Evolutionary conservation across 768 basidiomycete species (phyloP).

Genomic region (Rhodosporidiobolus odoratus): DNA sequence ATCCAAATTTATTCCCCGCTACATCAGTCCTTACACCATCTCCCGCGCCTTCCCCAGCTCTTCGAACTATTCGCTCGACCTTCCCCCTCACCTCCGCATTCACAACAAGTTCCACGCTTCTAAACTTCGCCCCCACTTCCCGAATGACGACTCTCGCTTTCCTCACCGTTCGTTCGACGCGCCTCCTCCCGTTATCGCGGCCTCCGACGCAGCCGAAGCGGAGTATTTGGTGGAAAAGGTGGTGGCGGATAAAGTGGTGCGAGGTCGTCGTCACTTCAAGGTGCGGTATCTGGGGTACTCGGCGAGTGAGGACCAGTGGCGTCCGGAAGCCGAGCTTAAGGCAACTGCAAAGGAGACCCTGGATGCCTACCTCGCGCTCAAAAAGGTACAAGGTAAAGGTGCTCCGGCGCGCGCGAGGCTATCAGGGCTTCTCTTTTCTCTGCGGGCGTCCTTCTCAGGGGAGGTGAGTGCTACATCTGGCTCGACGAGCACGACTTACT

Average conservation of each 20-base stretch:
- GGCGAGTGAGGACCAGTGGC: not conserved
- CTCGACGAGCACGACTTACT: too few species aligned
- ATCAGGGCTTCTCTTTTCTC: too few species aligned
- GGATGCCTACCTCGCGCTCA: not conserved
- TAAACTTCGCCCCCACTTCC: constrained; percentile 9
- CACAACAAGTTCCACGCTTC: not conserved
- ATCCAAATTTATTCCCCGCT: not conserved
- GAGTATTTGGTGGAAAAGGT: constrained; percentile 4
- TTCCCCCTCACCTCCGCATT: constrained; percentile 6
- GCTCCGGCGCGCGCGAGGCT: too few species aligned
- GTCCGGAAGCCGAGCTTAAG: not conserved
- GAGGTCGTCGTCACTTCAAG: not conserved
- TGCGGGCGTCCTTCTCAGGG: too few species aligned
- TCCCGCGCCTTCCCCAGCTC: not conserved
- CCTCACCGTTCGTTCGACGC: not conserved
- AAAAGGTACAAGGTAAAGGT: too few species aligned
- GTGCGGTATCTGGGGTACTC: constrained; percentile 13
- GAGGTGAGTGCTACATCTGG: too few species aligned
- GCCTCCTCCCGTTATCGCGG: not conserved
- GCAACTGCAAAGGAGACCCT: not conserved
- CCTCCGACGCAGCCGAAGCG: not conserved
- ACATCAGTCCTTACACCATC: constrained; percentile 1
- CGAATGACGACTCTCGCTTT: constrained; percentile 11
- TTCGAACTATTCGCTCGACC: not conserved
- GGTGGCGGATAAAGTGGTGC: not conserved